Percentiles rank a stretch among this genome's conserved stretches.
Conservation (phyloP, 345 rosid species). For the Rhodomyrtus tomentosa region DNA sequence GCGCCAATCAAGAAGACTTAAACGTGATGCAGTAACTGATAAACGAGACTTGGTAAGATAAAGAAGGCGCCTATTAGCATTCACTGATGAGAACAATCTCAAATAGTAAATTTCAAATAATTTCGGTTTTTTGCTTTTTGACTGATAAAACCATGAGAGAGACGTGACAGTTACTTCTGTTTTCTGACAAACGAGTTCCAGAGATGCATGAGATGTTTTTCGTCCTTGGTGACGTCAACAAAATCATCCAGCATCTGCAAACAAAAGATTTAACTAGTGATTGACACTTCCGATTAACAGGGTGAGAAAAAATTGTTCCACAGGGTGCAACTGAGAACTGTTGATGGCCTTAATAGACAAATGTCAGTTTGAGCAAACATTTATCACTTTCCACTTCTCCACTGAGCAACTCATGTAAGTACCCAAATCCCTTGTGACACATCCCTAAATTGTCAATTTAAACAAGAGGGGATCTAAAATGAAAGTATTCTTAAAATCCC, state of each 20-base stretch:
- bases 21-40: not conserved
- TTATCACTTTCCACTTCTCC: not conserved
- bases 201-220: slow-evolving; percentile 72
- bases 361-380: not conserved
- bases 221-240: slow-evolving; percentile 78
- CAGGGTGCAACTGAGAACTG: not conserved
- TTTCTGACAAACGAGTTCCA: slow-evolving; percentile 90
- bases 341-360: not conserved
- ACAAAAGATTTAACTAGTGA: not conserved
- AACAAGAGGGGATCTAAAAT: not conserved
- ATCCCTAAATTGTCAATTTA: not conserved
- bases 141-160: not conserved
- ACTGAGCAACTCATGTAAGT: not conserved
- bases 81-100: not conserved
- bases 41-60: not conserved
- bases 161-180: slow-evolving; percentile 35
- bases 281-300: not conserved
- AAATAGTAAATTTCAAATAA: not conserved
- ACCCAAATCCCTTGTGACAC: not conserved
- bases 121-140: not conserved
- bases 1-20: slow-evolving; percentile 4
- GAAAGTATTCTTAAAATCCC: not conserved
- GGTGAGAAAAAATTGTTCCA: not conserved
- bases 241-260: slow-evolving; percentile 97
- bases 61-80: not conserved